These are phyloP conservation scores for Chloranthus sessilifolius DNA, from an alignment of 164 flowering plant genomes.

Conservation along the genomic window DNA sequence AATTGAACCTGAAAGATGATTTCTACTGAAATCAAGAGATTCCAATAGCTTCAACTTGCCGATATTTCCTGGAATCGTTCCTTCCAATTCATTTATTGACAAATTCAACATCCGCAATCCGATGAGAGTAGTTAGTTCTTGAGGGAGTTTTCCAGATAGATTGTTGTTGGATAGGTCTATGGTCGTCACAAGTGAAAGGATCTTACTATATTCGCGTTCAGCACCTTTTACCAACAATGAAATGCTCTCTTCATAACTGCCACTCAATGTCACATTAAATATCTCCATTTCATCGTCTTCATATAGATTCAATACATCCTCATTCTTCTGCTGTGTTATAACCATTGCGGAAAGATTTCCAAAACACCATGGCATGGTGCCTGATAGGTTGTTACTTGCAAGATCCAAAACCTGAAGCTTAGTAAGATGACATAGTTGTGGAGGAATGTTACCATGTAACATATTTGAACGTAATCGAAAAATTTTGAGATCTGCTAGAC, in stretches of 20 bases:
- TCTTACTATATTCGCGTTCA: background rate
- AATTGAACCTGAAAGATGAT: constrained; percentile 2
- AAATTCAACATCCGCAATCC: constrained; percentile 3
- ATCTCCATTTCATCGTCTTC: background rate
- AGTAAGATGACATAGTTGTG: constrained; percentile 6
- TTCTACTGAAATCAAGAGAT: constrained; percentile 7
- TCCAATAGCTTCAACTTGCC: background rate
- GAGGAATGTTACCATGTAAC: constrained; percentile 19
- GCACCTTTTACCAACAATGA: background rate
- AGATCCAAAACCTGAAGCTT: constrained; percentile 24
- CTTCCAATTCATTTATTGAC: constrained; percentile 6
- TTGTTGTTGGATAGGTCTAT: constrained; percentile 14
- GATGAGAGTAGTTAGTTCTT: background rate
- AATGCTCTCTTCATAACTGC: background rate
- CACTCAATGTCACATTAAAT: too few relatives aligned
- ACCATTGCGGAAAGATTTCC: constrained; percentile 18
- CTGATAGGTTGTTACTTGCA: constrained; percentile 13
- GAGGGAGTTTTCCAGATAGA: constrained; percentile 22
- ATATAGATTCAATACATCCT: too few relatives aligned
- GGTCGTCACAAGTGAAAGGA: background rate
- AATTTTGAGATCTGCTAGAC: background rate
- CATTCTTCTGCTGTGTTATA: background rate
- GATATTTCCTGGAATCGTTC: constrained; percentile 12
- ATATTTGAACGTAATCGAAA: constrained; percentile 9
- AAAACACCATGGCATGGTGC: constrained; percentile 26